Evolutionary conservation across 768 basidiomycete species (phyloP).

Genomic region (Mycena alexandri): DNA sequence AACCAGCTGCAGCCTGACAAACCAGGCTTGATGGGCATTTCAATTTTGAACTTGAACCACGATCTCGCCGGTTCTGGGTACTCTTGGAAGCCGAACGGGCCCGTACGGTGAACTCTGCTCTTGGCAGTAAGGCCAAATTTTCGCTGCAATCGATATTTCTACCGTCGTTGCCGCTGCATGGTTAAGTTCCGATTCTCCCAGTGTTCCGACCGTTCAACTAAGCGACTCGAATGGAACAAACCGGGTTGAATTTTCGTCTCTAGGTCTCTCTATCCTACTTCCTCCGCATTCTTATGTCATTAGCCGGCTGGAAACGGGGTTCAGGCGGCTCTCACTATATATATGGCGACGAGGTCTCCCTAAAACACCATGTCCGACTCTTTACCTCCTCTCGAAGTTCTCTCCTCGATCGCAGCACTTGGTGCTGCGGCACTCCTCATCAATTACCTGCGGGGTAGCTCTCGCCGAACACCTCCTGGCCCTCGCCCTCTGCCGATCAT

Average conservation of each 20-base stretch:
- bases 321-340: not conserved
- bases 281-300: not conserved
- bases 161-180: too few relatives aligned
- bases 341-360: not conserved
- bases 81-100: too few relatives aligned
- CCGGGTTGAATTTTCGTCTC: not conserved
- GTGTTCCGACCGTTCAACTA: too few relatives aligned
- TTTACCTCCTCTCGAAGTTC: conserved; percentile 7
- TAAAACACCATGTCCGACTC: conserved; percentile 14
- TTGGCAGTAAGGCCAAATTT: too few relatives aligned
- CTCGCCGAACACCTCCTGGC: conserved; percentile 48
- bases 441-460: conserved; percentile 32
- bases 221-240: not conserved
- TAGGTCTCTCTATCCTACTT: not conserved
- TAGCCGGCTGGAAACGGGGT: not conserved
- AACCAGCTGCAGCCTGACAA: too few relatives aligned
- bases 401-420: conserved; percentile 10
- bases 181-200: too few relatives aligned
- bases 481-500: conserved; percentile 53
- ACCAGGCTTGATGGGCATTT: too few relatives aligned
- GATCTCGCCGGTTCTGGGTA: too few relatives aligned
- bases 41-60: too few relatives aligned
- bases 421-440: conserved; percentile 3
- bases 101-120: too few relatives aligned
- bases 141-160: too few relatives aligned